phyloP scores from a whole-genome alignment of 768 basidiomycete genomes.

The Favolaschia claudopus region DNA sequence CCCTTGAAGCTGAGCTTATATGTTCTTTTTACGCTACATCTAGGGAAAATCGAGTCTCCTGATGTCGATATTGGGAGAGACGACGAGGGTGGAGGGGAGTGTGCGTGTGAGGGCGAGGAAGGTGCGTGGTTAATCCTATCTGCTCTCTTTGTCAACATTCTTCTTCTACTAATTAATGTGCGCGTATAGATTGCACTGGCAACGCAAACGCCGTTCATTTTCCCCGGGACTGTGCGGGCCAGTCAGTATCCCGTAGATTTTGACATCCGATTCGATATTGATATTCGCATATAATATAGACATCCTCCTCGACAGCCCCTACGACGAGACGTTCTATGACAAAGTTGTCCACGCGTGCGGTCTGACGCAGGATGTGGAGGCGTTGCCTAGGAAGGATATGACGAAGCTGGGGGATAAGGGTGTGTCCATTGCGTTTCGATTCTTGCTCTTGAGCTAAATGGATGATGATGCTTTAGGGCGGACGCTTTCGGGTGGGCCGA shows the following conservation, averaged over 20 bases:
- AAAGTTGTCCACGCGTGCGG: slow-evolving; percentile 20
- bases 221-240: slow-evolving; percentile 17
- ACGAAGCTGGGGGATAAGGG: slow-evolving; percentile 17
- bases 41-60: slow-evolving; percentile 24
- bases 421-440: background rate
- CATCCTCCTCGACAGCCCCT: slow-evolving; percentile 18
- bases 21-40: too few species aligned
- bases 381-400: slow-evolving; percentile 14
- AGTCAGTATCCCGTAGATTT: background rate
- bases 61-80: slow-evolving; percentile 22
- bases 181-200: slow-evolving; percentile 17
- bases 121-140: background rate
- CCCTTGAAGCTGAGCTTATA: too few species aligned
- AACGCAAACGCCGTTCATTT: slow-evolving; percentile 17
- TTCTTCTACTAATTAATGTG: background rate
- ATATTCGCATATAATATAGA: slow-evolving; percentile 1
- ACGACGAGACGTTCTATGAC: slow-evolving; percentile 13
- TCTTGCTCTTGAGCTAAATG: background rate
- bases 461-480: background rate
- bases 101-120: slow-evolving; percentile 7
- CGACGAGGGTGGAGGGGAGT: background rate
- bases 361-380: slow-evolving; percentile 13
- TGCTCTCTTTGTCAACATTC: background rate
- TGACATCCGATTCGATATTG: background rate
- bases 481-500: slow-evolving; percentile 19